A percentile compares a stretch with the other conserved stretches of the same genome.
Evolutionary conservation across 1,139 yeast genomes (phyloP).

Genomic region (Debaryomycetaceae sp.): DNA sequence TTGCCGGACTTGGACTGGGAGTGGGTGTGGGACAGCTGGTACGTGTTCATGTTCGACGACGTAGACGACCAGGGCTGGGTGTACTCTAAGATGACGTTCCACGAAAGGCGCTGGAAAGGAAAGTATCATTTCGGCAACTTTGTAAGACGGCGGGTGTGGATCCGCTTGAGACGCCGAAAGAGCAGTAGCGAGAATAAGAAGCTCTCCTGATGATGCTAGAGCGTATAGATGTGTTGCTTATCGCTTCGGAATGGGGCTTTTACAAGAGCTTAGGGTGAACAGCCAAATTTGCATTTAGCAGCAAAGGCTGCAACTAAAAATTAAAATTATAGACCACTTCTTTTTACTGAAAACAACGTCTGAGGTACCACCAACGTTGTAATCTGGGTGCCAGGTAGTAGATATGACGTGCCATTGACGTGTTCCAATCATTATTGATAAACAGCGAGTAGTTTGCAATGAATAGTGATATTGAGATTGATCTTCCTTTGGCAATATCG

Average conservation of each 20-base stretch:
- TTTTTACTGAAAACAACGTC: neutral
- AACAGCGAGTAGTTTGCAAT: neutral
- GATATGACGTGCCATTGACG: too few species aligned
- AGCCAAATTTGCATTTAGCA: neutral
- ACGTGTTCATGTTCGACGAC: conserved; percentile 65
- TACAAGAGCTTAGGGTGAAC: neutral
- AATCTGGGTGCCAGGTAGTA: neutral
- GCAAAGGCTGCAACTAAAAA: neutral
- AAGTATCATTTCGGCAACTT: conserved; percentile 50
- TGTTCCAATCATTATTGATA: too few species aligned
- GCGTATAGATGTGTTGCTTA: too few species aligned
- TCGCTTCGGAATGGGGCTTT: too few species aligned
- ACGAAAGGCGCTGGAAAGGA: conserved; percentile 56
- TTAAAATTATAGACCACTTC: neutral
- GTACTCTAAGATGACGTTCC: conserved; percentile 50
- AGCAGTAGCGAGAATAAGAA: neutral
- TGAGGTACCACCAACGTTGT: neutral
- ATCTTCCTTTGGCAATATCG: conserved; percentile 12
- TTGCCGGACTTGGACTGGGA: conserved; percentile 67
- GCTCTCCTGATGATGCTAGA: neutral
- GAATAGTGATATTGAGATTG: conserved; percentile 2
- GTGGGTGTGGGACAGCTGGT: conserved; percentile 76
- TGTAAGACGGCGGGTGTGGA: conserved; percentile 62
- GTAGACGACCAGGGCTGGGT: conserved; percentile 81
- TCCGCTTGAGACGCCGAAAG: conserved; percentile 33